Conservation (phyloP, 208 protist genomes). For the Tritrichomonas foetus region DNA sequence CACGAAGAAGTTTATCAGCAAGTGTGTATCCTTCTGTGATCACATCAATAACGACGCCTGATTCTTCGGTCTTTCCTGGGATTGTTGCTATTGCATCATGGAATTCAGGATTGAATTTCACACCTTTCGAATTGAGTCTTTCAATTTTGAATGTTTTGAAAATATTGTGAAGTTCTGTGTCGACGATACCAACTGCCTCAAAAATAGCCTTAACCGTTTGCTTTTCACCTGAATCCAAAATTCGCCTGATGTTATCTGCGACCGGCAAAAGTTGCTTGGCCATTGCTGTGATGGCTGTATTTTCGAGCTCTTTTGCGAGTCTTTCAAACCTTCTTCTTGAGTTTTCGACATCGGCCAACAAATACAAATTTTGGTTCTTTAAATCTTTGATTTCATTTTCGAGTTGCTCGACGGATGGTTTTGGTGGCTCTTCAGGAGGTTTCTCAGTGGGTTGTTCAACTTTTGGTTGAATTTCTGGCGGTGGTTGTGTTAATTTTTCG, state of each 20-base stretch:
- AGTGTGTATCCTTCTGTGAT: background rate
- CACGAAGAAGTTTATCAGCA: constrained; percentile 22
- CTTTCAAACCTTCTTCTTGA: background rate
- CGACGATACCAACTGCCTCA: background rate
- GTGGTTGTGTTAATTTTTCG: no score
- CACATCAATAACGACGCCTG: background rate
- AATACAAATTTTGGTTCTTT: background rate
- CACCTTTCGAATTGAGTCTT: background rate
- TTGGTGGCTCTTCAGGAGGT: background rate
- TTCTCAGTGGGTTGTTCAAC: background rate
- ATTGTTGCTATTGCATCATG: constrained; percentile 25
- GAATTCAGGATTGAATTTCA: constrained; percentile 7
- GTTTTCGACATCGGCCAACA: constrained; percentile 11
- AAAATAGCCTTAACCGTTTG: background rate
- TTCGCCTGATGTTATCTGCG: background rate
- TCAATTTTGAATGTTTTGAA: background rate
- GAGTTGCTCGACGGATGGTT: background rate
- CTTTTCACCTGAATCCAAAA: background rate
- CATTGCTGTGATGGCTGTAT: background rate
- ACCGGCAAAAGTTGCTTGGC: background rate
- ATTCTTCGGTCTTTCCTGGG: background rate
- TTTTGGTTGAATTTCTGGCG: no score
- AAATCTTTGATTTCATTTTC: background rate
- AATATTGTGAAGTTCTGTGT: background rate
- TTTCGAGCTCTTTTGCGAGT: background rate